phyloP scores from a whole-genome alignment of 495 filamentous ascomycete genomes.

The Aspergillus sclerotioniger region DNA sequence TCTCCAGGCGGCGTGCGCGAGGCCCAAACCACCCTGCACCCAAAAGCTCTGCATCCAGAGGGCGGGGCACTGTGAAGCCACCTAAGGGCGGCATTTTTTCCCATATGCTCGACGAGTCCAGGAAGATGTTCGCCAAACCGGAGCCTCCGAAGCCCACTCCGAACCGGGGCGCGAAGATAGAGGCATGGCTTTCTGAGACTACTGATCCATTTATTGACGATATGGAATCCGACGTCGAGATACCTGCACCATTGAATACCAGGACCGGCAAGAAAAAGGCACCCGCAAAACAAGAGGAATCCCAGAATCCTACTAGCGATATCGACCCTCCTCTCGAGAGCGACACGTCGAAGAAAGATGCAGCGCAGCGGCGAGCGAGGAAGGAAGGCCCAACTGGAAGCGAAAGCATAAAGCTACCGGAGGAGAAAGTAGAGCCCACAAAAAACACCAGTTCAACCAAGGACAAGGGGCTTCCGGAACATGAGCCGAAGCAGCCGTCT shows the following conservation, averaged over 20 bases:
- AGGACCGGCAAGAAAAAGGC: slow-evolving; percentile 31
- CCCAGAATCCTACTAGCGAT: slow-evolving; percentile 10
- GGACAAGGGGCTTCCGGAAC: slow-evolving; percentile 11
- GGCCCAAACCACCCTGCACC: slow-evolving; percentile 17
- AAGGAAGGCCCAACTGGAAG: slow-evolving; percentile 19
- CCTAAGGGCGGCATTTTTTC: slow-evolving; percentile 50
- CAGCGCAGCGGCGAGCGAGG: slow-evolving; percentile 27
- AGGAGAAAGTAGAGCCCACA: slow-evolving; percentile 12
- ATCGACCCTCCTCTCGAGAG: slow-evolving; percentile 26
- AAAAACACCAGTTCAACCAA: slow-evolving; percentile 13
- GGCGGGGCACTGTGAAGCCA: slow-evolving; percentile 23
- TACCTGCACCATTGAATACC: slow-evolving; percentile 46
- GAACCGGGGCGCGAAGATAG: slow-evolving; percentile 56
- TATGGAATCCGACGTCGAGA: slow-evolving; percentile 35
- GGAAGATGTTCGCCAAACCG: slow-evolving; percentile 54
- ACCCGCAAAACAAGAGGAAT: slow-evolving; percentile 26
- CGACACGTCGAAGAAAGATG: slow-evolving; percentile 29
- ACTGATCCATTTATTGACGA: slow-evolving; percentile 69
- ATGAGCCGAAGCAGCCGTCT: slow-evolving; percentile 15
- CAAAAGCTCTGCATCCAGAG: background rate
- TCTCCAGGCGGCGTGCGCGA: slow-evolving; percentile 40
- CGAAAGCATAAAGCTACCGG: slow-evolving; percentile 12
- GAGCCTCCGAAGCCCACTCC: slow-evolving; percentile 46
- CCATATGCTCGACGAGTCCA: slow-evolving; percentile 52
- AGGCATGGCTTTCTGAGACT: slow-evolving; percentile 73